Conservation (phyloP, 2,329 filamentous ascomycete species). For the Exophiala lecanii-corni region DNA sequence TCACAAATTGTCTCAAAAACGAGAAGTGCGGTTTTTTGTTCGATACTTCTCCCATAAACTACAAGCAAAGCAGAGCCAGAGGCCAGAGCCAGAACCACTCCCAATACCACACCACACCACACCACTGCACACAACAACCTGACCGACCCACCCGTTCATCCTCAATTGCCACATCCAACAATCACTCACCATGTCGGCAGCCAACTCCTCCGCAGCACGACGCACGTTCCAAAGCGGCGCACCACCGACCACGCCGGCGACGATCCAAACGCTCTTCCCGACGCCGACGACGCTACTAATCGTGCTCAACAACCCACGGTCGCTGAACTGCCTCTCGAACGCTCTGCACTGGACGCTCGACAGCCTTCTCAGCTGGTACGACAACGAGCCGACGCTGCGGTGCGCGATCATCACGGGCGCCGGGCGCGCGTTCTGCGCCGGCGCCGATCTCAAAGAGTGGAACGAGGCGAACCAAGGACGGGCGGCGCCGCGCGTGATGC, state of each 20-base stretch:
- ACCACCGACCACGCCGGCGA: constrained; percentile 32
- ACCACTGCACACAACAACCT: too few species aligned
- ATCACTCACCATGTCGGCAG: constrained; percentile 3
- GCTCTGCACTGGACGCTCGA: constrained; percentile 38
- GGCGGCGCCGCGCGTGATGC: constrained; percentile 20
- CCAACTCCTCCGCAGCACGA: constrained; percentile 28
- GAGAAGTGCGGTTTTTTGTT: too few species aligned
- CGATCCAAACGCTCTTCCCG: constrained; percentile 38
- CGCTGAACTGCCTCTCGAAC: constrained; percentile 42
- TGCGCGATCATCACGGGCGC: constrained; percentile 39
- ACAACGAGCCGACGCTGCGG: constrained; percentile 38
- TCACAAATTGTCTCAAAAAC: too few species aligned
- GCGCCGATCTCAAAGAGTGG: constrained; percentile 43
- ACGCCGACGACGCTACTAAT: constrained; percentile 42
- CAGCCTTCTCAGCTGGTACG: constrained; percentile 41
- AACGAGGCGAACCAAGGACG: constrained; percentile 26
- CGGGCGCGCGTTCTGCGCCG: constrained; percentile 43
- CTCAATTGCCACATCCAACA: too few species aligned
- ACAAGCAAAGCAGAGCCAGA: too few species aligned
- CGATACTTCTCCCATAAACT: too few species aligned
- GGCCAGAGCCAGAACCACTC: too few species aligned
- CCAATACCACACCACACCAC: too few species aligned
- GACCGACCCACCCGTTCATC: too few species aligned
- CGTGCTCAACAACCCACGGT: constrained; percentile 40
- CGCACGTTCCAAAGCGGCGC: too few species aligned